Evolutionary conservation across 495 filamentous ascomycete species (phyloP), one percentile per base, ranked within the genome.

Genomic region (Penicillium paxilli): DNA sequence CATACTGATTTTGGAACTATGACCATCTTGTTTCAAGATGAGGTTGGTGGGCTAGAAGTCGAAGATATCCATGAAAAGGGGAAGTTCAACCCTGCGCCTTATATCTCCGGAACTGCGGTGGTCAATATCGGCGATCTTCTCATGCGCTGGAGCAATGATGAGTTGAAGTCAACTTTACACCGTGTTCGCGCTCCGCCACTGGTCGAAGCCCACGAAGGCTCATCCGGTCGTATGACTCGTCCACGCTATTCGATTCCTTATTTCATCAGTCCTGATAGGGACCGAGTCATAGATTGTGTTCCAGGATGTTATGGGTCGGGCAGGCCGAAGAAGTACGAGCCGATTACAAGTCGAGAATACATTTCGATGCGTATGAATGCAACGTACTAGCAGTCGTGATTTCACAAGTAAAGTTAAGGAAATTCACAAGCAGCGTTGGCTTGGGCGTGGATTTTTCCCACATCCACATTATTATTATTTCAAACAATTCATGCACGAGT

Each of bases 221-320:
- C 63, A 8, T 37, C 41, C n/a, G 54, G 62, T 32, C 44, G 62
- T 3, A 71, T 77, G 60, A 75, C 71, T 5, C 55, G 51, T 33
- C 58, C 73, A 14, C 58, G 79, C 51, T 83, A 84, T 52, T 80
- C 75, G 25, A 80, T 83, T 49, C 76, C 80, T 12, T 82, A 76
- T 59, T 83, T 82, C 58, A 66, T 77, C 17, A 69, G 68, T 37
- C 77, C 79, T 2, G 73, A 82, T 58, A 62, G 64, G 41, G 66
- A 77, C 24, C 66, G 74, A 12, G 55, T 79, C 11, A 75, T 83
- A 40, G 73, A 82, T 55, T 71, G 69, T 37, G 49, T 82, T 42
- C 66, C 73, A 7, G 72, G 74, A 17, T 80, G 73, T 54, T 64
- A 49, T 57, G 57, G 60, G 7, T 55, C 61, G 37, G 52, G 63